Evolutionary conservation across 225 moss, liverwort and hornwort genomes (phyloP).

Genomic region (Pseudoscleropodium purum): DNA sequence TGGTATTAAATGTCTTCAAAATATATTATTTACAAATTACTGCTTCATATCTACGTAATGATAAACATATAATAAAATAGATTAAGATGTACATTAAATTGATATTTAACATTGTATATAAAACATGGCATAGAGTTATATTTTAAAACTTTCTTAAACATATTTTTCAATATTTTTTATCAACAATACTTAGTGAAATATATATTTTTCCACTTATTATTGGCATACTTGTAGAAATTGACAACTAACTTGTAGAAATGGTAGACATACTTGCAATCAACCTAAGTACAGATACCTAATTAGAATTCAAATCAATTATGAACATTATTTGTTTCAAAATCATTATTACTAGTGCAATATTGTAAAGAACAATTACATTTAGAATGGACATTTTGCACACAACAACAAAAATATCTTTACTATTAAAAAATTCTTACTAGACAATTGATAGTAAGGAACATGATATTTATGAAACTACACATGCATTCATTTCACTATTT

Average conservation of each 20-base stretch:
- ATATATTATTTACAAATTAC: not conserved
- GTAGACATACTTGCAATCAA: too few species aligned
- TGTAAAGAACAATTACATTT: not conserved
- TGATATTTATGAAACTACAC: not conserved
- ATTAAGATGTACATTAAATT: not conserved
- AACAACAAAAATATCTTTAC: not conserved
- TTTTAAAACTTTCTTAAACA: accelerated
- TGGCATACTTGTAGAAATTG: not conserved
- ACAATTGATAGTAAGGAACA: not conserved
- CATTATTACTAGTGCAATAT: not conserved
- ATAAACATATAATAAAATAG: not conserved
- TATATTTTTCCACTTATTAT: too few species aligned
- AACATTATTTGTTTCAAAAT: not conserved
- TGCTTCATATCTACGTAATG: not conserved
- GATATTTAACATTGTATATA: not conserved
- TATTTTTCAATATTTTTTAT: not conserved
- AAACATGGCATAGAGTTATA: not conserved
- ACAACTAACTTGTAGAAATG: not conserved
- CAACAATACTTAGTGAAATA: not conserved
- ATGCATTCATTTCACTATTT: not conserved
- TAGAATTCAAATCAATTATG: not conserved
- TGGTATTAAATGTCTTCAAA: not conserved
- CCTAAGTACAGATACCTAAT: accelerated
- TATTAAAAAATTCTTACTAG: not conserved
- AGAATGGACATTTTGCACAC: not conserved